Conservation (phyloP, 1,139 yeast genomes). For the Candida dubliniensis region DNA sequence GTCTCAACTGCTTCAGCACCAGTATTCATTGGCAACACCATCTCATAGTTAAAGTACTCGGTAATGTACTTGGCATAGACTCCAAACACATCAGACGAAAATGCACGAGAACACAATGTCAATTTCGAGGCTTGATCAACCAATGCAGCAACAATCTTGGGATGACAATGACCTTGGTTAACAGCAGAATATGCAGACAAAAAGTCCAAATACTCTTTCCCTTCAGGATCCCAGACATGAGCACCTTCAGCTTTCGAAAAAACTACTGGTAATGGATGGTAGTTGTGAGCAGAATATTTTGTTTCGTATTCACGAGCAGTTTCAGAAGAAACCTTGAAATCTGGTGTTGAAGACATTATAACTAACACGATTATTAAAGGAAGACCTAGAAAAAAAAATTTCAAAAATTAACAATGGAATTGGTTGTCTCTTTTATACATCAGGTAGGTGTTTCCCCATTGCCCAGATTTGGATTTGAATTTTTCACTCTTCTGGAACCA, state of each 20-base stretch:
- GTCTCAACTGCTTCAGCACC: conserved; percentile 99
- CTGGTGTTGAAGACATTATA: conserved; percentile 9
- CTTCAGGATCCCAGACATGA: conserved; percentile 98
- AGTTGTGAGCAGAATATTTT: conserved; percentile 91
- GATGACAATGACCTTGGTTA: conserved; percentile 98
- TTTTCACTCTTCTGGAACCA: neutral
- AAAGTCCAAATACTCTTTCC: conserved; percentile 82
- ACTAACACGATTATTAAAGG: too few species aligned
- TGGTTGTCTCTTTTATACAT: neutral
- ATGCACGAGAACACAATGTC: conserved; percentile 90
- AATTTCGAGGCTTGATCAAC: conserved; percentile 82
- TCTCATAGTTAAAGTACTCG: conserved; percentile 86
- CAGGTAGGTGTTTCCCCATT: neutral
- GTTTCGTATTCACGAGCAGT: conserved; percentile 71
- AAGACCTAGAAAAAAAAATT: neutral
- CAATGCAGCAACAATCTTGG: conserved; percentile 82
- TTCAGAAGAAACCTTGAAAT: conserved; percentile 56
- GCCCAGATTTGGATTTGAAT: neutral
- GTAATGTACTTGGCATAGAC: conserved; percentile 85
- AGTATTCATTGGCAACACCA: conserved; percentile 96
- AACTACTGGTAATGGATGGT: conserved; percentile 95
- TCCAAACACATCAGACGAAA: conserved; percentile 87
- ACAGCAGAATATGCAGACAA: conserved; percentile 95
- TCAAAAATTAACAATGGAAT: neutral
- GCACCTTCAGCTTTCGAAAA: conserved; percentile 86